These are phyloP conservation scores for Porpolomopsis calyptriformis DNA, from an alignment of 768 basidiomycete species.

Conservation along the genomic window DNA sequence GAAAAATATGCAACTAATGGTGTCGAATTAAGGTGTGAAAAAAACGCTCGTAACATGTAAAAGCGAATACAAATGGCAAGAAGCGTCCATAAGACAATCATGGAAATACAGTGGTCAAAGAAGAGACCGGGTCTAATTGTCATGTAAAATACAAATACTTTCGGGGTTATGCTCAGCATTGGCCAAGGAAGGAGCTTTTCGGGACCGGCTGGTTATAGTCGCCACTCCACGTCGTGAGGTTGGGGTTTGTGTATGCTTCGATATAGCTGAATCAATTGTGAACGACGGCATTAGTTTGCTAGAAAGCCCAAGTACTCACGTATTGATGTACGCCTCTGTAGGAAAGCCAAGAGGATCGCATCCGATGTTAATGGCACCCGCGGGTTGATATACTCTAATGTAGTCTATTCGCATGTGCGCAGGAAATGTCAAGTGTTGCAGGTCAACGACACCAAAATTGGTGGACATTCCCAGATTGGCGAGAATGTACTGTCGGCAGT, in stretches of 20 bases:
- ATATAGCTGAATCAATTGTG: conserved; percentile 28
- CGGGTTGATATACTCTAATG: conserved; percentile 63
- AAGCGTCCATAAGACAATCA: too few species aligned
- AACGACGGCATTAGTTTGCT: background rate
- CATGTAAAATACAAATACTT: too few species aligned
- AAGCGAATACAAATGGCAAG: too few species aligned
- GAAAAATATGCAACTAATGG: too few species aligned
- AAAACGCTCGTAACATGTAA: too few species aligned
- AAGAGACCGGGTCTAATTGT: too few species aligned
- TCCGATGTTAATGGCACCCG: conserved; percentile 53
- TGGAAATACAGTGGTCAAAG: too few species aligned
- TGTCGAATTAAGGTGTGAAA: too few species aligned
- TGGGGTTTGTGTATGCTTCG: conserved; percentile 64
- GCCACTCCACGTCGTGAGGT: conserved; percentile 42
- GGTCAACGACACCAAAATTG: conserved; percentile 67
- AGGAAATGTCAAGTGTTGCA: conserved; percentile 62
- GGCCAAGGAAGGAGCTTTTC: conserved; percentile 34
- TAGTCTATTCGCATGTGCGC: conserved; percentile 36
- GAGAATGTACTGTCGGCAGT: conserved; percentile 55
- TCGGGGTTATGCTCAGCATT: conserved; percentile 1
- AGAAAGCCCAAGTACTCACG: conserved; percentile 27
- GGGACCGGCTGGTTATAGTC: conserved; percentile 48
- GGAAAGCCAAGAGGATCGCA: conserved; percentile 61
- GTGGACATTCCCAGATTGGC: conserved; percentile 74
- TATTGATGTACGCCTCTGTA: conserved; percentile 61